Conservation (phyloP, 2,329 filamentous ascomycete species). For the Tolypocladium ophioglossoides region DNA sequence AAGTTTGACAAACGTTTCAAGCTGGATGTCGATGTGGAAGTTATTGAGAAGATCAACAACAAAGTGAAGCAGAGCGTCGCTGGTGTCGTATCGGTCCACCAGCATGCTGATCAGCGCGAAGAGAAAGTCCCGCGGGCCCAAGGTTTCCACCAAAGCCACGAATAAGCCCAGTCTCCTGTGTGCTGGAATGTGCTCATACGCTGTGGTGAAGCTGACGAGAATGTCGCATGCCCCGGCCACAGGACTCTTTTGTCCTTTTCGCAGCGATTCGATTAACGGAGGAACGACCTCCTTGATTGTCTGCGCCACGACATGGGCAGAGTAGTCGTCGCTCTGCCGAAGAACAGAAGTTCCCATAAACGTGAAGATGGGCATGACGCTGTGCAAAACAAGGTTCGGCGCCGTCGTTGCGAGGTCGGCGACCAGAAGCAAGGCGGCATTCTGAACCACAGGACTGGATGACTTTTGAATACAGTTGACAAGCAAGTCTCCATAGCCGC, state of each 20-base stretch:
- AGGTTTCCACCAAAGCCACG: conserved; percentile 70
- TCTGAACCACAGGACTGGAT: conserved; percentile 86
- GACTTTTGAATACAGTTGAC: conserved; percentile 92
- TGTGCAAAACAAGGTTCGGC: conserved; percentile 86
- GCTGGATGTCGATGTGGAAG: conserved; percentile 65
- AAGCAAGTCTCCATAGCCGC: conserved; percentile 78
- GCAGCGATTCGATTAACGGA: conserved; percentile 75
- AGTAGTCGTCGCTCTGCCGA: conserved; percentile 91
- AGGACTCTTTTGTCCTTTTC: conserved; percentile 66
- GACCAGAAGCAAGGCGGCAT: conserved; percentile 77
- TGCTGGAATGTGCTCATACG: conserved; percentile 89
- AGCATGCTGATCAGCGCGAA: conserved; percentile 84
- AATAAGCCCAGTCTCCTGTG: conserved; percentile 79
- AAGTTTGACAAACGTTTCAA: conserved; percentile 68
- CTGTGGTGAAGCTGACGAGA: conserved; percentile 89
- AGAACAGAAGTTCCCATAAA: conserved; percentile 93
- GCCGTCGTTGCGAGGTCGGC: conserved; percentile 78
- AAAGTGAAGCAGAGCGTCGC: conserved; percentile 64
- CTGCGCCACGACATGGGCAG: conserved; percentile 88
- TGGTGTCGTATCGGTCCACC: conserved; percentile 77
- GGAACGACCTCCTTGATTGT: conserved; percentile 93
- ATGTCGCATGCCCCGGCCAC: conserved; percentile 79
- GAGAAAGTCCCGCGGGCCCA: conserved; percentile 78
- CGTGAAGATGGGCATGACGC: conserved; percentile 98
- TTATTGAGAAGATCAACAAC: conserved; percentile 61